These are phyloP conservation scores for Sclerotinia borealis DNA, from an alignment of 2,329 filamentous ascomycete genomes.

Conservation along the genomic window DNA sequence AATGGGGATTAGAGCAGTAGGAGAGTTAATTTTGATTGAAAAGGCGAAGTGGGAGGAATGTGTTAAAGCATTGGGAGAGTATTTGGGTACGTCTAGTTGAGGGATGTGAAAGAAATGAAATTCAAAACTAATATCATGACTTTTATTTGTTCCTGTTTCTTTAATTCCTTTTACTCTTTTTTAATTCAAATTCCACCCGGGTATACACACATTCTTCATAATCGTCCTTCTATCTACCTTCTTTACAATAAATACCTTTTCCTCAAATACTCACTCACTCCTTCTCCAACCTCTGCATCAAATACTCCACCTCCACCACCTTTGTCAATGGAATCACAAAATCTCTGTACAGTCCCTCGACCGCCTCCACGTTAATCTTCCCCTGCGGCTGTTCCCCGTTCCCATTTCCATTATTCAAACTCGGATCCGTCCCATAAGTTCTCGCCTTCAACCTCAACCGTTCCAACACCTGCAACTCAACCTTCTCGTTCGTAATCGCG, in stretches of 20 bases:
- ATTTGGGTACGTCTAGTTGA: slow-evolving; percentile 50
- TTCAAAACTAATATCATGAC: neutral
- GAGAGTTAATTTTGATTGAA: slow-evolving; percentile 83
- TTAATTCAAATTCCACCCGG: no score
- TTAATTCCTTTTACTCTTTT: neutral
- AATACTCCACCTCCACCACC: slow-evolving; percentile 93
- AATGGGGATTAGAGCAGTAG: slow-evolving; percentile 76
- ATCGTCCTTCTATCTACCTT: neutral
- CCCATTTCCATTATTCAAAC: slow-evolving; percentile 38
- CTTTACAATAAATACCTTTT: neutral
- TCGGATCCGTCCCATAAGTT: slow-evolving; percentile 90
- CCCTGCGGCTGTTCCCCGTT: slow-evolving; percentile 43
- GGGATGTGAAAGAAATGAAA: slow-evolving; percentile 12
- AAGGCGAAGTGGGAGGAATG: slow-evolving; percentile 68
- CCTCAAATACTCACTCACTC: slow-evolving; percentile 12
- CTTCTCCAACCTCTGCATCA: slow-evolving; percentile 78
- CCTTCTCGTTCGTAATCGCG: slow-evolving; percentile 82
- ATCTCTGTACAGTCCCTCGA: slow-evolving; percentile 84
- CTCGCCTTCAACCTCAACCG: slow-evolving; percentile 80
- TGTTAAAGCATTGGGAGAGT: slow-evolving; percentile 69
- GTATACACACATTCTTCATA: neutral
- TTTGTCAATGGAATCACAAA: slow-evolving; percentile 98
- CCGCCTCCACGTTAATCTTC: slow-evolving; percentile 90
- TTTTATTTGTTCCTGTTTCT: neutral
- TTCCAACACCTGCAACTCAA: slow-evolving; percentile 89